Evolutionary conservation across 1,284 basidiomycete species (phyloP).

Genomic region (Fistulinella staudtii): DNA sequence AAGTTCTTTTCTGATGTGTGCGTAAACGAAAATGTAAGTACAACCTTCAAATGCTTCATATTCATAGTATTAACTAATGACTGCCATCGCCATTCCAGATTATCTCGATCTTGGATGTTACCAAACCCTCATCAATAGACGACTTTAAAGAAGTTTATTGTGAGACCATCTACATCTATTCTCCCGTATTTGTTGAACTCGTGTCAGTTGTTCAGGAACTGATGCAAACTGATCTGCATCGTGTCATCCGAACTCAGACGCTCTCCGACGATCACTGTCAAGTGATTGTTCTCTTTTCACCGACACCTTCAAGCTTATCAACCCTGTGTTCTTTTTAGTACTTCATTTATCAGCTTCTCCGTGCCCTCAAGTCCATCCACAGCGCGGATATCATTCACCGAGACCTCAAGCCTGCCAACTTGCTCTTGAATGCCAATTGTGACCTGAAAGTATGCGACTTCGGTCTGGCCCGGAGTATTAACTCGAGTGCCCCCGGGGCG

Average conservation of each 20-base stretch:
- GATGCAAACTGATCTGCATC: constrained; percentile 89
- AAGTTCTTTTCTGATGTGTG: constrained; percentile 82
- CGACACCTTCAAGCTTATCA: constrained; percentile 2
- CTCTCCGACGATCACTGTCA: constrained; percentile 90
- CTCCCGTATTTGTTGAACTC: constrained; percentile 4
- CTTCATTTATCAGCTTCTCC: constrained; percentile 72
- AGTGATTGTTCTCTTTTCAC: constrained; percentile 34
- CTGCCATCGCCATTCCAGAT: constrained; percentile 43
- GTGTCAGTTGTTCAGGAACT: constrained; percentile 78
- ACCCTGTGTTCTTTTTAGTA: constrained; percentile 42
- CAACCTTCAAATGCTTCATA: neutral
- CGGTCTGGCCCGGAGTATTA: constrained; percentile 71
- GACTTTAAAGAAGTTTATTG: constrained; percentile 83
- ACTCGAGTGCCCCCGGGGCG: constrained; percentile 55
- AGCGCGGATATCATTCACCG: constrained; percentile 78
- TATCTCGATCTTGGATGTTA: constrained; percentile 84
- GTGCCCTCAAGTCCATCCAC: constrained; percentile 82
- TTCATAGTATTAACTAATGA: neutral
- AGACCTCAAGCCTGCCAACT: constrained; percentile 80
- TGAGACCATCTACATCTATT: constrained; percentile 29
- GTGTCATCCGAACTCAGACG: constrained; percentile 86
- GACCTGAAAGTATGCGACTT: constrained; percentile 87
- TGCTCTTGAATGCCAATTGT: constrained; percentile 81
- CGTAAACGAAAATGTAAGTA: constrained; percentile 71
- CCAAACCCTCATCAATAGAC: constrained; percentile 72